phyloP scores from a whole-genome alignment of 2,329 filamentous ascomycete species.

The Alternaria dauci region DNA sequence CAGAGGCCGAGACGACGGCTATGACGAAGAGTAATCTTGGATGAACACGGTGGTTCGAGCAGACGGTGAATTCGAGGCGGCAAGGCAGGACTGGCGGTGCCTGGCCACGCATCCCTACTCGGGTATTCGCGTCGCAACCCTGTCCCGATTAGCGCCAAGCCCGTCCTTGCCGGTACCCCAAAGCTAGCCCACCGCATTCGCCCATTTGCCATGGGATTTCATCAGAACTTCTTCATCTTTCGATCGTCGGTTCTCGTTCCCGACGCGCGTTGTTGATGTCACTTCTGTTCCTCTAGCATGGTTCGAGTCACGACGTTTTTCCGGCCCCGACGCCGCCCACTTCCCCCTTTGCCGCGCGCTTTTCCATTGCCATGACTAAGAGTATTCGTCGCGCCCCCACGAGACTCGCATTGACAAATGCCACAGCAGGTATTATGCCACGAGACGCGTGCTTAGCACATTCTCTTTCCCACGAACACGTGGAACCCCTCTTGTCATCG shows the following conservation, averaged over 20 bases:
- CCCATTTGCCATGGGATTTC: not conserved
- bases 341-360: not conserved
- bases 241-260: not conserved
- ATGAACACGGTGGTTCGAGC: not conserved
- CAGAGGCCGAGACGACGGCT: not conserved
- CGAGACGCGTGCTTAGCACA: not conserved
- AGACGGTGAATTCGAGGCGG: not conserved
- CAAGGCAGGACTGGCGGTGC: not conserved
- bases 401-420: not conserved
- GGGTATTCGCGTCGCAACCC: not conserved
- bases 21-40: constrained; percentile 8
- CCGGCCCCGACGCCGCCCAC: not conserved
- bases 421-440: not conserved
- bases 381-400: not conserved
- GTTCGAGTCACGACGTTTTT: not conserved
- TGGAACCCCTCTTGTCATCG: not conserved
- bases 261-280: constrained; percentile 6
- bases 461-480: not conserved
- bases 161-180: not conserved
- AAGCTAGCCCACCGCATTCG: not conserved
- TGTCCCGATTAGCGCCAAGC: constrained; percentile 4
- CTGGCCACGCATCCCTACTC: constrained; percentile 3
- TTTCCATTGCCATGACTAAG: not conserved
- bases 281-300: not conserved
- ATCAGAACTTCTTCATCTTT: not conserved